Evolutionary conservation across 805 yeast genomes (phyloP), one percentile per base, ranked within the genome.

Genomic region (Teunomyces atbi): DNA sequence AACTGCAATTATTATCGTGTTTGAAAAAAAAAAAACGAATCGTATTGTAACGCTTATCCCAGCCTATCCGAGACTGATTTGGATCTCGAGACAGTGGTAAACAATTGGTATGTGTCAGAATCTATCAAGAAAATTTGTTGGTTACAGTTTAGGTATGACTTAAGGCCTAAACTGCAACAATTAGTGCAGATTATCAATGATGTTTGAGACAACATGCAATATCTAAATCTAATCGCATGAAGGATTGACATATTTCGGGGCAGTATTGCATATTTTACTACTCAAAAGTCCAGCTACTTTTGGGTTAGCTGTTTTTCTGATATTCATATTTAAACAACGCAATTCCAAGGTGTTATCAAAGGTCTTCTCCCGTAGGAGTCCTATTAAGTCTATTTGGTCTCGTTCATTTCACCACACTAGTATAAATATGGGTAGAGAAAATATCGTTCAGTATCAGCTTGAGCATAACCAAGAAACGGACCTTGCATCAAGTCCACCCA

Each of bases 391-490:
- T 19, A 11, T 20, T 36, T 36, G 39, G 26, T 21, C 27, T 36
- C 42, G 46, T n/a, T n/a, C 45, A 19, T 36, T 46, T 18, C 26
- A 20, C 16, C 18, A 33, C 12, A 23, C 44, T 11, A 12, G 20
- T 36, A 28, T 20, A 20, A 39, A 10, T 10, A 71, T 71, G 76
- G 76, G 76, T 19, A 66, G 74, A 57, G 71, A 68, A 49, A 71
- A 69, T 49, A 70, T 70, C 29, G 53, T 65, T 48, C 62, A 68
- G 40, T 70, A 69, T 52, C 73, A 69, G 51, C 54, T 67, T 47
- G 72, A 69, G 42, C 69, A 68, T 49, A 72, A 67, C 50, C 63
- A 68, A 48, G 68, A 68, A 44, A 62, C 73, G 15, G 73, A 69
- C 50, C 53, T 67, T 23, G 33, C 55, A 2, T 26, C 20, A 10